Conservation (phyloP, 2,329 filamentous ascomycete genomes). For the Trichoderma guizhouense region DNA sequence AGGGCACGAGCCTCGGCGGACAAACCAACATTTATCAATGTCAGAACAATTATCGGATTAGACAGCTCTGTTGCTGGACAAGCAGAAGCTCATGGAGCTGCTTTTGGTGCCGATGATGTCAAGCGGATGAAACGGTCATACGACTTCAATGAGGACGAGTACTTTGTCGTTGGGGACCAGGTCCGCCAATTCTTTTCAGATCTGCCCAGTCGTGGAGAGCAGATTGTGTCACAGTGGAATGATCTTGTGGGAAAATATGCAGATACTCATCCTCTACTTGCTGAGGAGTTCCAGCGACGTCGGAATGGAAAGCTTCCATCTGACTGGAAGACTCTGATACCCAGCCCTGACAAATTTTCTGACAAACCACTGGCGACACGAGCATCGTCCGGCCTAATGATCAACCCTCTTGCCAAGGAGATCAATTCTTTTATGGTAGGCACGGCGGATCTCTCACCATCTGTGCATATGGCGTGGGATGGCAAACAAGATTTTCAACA, state of each 20-base stretch:
- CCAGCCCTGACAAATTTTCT: background rate
- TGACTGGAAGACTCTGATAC: background rate
- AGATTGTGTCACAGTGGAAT: background rate
- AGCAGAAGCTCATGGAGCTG: conserved; percentile 56
- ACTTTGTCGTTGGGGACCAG: background rate
- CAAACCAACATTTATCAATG: conserved; percentile 57
- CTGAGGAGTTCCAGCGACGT: background rate
- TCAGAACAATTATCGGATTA: conserved; percentile 54
- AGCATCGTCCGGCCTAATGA: conserved; percentile 1
- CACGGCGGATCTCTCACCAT: conserved; percentile 7
- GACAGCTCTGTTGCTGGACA: conserved; percentile 48
- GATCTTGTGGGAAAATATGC: background rate
- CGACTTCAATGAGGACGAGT: conserved; percentile 30
- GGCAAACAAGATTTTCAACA: conserved; percentile 10
- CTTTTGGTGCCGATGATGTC: conserved; percentile 53
- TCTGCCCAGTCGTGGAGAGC: background rate
- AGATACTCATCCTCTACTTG: background rate
- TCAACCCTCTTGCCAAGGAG: background rate
- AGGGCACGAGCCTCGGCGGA: conserved; percentile 41
- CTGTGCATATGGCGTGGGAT: conserved; percentile 4
- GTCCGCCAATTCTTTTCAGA: conserved; percentile 3
- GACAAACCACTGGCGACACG: background rate
- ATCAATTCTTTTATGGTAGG: background rate
- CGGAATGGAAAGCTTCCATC: background rate
- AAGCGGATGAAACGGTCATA: conserved; percentile 35